A percentile compares a stretch with the other conserved stretches of the same genome.
phyloP scores from a whole-genome alignment of 2,329 filamentous ascomycete genomes.

The Hysterium pulicare region DNA sequence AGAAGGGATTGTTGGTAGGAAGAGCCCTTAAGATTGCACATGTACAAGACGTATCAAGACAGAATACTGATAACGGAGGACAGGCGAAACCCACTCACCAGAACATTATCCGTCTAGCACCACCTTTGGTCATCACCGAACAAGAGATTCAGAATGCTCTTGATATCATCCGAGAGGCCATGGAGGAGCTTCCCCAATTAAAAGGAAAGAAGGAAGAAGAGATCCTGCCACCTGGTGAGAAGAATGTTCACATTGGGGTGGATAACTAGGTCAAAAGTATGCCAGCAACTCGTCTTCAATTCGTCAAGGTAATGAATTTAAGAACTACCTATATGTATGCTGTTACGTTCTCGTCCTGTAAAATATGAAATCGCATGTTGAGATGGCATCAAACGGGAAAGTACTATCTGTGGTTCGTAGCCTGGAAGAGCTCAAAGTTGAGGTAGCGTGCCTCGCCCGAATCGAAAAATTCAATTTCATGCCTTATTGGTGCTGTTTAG shows the following conservation, averaged over 20 bases:
- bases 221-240: slow-evolving; percentile 58
- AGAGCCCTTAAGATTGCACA: slow-evolving; percentile 41
- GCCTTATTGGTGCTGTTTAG: no score
- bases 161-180: slow-evolving; percentile 73
- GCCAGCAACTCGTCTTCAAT: slow-evolving; percentile 3
- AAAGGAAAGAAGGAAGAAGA: slow-evolving; percentile 56
- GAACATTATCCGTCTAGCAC: slow-evolving; percentile 98
- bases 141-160: slow-evolving; percentile 76
- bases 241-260: slow-evolving; percentile 58
- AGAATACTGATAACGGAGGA: slow-evolving; percentile 23
- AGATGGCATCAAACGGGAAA: no score
- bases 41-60: slow-evolving; percentile 16
- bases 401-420: no score
- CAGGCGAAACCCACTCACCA: slow-evolving; percentile 98
- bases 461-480: no score
- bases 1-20: slow-evolving; percentile 86
- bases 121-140: slow-evolving; percentile 90
- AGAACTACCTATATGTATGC: no score
- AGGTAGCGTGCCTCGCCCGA: no score
- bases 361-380: no score
- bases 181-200: slow-evolving; percentile 73
- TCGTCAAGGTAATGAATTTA: not conserved
- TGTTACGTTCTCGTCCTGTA: no score
- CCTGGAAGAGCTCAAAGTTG: no score
- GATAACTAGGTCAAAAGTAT: slow-evolving; percentile 46